Percentiles rank a stretch among this genome's conserved stretches.
Conservation (phyloP, 306 rosid species). For the Fragaria nilgerrensis region DNA sequence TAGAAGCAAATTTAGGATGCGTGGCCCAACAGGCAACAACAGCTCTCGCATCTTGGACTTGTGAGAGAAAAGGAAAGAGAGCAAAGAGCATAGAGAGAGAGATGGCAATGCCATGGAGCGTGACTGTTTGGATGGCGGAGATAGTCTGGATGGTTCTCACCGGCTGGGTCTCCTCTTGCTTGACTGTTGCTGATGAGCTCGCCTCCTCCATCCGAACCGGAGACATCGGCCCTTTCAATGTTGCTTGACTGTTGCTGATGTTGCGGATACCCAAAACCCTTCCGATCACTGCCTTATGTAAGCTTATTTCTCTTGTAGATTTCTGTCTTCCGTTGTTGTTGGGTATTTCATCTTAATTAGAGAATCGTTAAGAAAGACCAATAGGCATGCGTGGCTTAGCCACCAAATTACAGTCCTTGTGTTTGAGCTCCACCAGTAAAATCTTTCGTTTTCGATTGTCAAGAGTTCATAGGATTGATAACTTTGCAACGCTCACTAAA, state of each 20-base stretch:
- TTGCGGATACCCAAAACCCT: slow-evolving; percentile 31
- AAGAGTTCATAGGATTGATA: slow-evolving; percentile 8
- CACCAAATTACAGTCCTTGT: slow-evolving; percentile 9
- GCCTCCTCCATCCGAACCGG: slow-evolving; percentile 82
- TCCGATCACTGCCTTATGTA: not conserved
- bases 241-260: too few species aligned
- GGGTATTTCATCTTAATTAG: not conserved
- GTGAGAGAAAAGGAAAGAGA: too few species aligned
- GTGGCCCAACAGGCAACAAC: too few species aligned
- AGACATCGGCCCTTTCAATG: slow-evolving; percentile 82
- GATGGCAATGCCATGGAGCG: slow-evolving; percentile 28
- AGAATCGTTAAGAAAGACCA: not conserved
- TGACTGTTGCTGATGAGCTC: slow-evolving; percentile 79
- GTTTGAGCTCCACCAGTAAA: slow-evolving; percentile 15
- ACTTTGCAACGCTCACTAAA: slow-evolving; percentile 22
- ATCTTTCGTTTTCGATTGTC: slow-evolving; percentile 20
- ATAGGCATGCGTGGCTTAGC: slow-evolving; percentile 21
- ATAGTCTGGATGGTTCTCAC: slow-evolving; percentile 74
- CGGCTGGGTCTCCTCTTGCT: slow-evolving; percentile 82
- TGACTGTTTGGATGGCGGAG: slow-evolving; percentile 62
- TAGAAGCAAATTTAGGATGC: too few species aligned
- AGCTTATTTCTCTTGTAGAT: not conserved
- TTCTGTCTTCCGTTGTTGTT: not conserved
- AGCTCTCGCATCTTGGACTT: too few species aligned
- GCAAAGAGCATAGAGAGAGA: too few species aligned